A percentile compares a stretch with the other conserved stretches of the same genome.
Evolutionary conservation across 139 green algal genomes (phyloP).

Genomic region (Gonium pectorale): DNA sequence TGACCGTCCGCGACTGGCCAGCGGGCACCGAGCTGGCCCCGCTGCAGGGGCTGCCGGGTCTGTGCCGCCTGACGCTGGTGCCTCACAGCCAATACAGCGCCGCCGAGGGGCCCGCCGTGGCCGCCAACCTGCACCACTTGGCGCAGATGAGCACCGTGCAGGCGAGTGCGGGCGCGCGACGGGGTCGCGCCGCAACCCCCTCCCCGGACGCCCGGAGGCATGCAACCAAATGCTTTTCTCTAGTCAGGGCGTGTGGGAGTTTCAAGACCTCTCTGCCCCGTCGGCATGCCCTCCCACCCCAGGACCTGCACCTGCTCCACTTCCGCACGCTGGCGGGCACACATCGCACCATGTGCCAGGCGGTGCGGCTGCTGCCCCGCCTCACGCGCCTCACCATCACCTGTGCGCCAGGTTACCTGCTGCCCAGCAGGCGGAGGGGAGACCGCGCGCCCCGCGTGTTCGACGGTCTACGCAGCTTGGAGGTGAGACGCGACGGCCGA

Average conservation of each 20-base stretch:
- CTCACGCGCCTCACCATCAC: constrained; percentile 28
- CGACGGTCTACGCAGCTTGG: background rate
- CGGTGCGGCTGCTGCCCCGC: constrained; percentile 5
- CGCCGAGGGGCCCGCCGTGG: background rate
- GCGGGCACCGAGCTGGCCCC: background rate
- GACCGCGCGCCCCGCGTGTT: constrained; percentile 1
- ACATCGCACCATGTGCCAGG: constrained; percentile 13
- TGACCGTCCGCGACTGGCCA: constrained; percentile 26
- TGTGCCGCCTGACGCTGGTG: constrained; percentile 30
- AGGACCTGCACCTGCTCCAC: constrained; percentile 27
- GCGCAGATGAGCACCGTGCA: background rate
- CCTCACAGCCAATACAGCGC: constrained; percentile 13
- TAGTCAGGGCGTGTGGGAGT: no score
- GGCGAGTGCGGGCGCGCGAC: background rate
- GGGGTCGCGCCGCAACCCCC: no score
- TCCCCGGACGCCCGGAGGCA: no score
- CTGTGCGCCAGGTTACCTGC: background rate
- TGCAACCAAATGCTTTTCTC: no score
- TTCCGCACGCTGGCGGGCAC: constrained; percentile 40
- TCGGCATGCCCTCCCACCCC: background rate
- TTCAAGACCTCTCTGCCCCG: background rate
- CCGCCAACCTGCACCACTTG: constrained; percentile 7
- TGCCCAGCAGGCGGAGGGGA: background rate
- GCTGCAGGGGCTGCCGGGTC: background rate
- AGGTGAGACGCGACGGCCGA: no score